Base-by-base conservation (phyloP, 768 basidiomycete species). In the Boletus speciosus region DNA sequence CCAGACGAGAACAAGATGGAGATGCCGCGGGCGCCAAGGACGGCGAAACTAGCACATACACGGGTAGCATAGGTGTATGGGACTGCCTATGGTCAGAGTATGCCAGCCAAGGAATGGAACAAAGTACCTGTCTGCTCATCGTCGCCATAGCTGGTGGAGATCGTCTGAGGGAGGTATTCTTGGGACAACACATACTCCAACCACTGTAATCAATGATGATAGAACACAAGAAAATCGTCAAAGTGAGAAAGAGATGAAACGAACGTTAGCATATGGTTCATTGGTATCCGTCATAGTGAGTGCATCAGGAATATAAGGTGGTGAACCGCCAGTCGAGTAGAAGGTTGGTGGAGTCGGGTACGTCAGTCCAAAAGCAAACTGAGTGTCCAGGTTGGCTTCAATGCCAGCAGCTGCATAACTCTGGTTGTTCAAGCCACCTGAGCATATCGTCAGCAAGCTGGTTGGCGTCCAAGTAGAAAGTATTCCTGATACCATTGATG, bases 61-160 rank as follows among this genome's bases (percentile, higher is more conserved):
- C 84, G 80, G n/a, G 34, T 58, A 10, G 86, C 84, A 59, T 78
- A 86, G 51, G 67, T 73, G 48, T 65, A 49, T n/a, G 87, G 85
- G 23, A 88, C 84, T 83, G 41, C 2, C 19, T 19, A 6, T 9
- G 15, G 25, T 56, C n/a, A 64, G 52, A 46, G 0, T 3, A 29
- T 34, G 43, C 3, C 4, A 6, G 11, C 4, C 21, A 19, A 41
- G 2, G 3, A 10, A 38, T 15, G 11, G 31, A 42, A 41, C 0
- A 32, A 21, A 6, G n/a, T 37, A 84, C 85, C 80, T 29, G 85
- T 83, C 64, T 86, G 86, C 52, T 90, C 88, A 54, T 81, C 78
- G 44, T 90, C 87, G 4, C 78, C 84, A 63, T 90, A 90, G 58
- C 84, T 86, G 0, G 85, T 88, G 0, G 85, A 85, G 38, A 90